These are phyloP conservation scores for Rhizophagus prolifer DNA, from an alignment of 192 early-diverging fungal genomes.

Conservation along the genomic window DNA sequence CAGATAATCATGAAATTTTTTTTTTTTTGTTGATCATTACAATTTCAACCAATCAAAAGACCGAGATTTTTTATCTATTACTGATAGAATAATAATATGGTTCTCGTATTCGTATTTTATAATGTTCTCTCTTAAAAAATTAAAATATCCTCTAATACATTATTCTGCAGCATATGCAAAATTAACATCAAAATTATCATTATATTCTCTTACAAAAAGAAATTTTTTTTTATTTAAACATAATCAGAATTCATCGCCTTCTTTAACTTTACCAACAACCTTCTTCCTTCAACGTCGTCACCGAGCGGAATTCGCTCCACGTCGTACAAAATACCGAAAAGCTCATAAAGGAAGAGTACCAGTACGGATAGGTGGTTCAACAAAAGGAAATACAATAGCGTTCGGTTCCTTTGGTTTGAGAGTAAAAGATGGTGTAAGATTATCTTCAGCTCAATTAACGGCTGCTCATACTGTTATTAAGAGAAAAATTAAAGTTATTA, in stretches of 20 bases:
- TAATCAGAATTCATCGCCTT: not conserved
- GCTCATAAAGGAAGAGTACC: constrained; percentile 87
- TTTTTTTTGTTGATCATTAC: no score
- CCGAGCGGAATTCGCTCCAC: constrained; percentile 72
- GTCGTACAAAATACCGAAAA: constrained; percentile 74
- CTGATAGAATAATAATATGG: no score
- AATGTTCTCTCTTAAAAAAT: not conserved
- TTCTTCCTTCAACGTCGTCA: constrained; percentile 51
- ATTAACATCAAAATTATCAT: not conserved
- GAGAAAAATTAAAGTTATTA: constrained; percentile 83
- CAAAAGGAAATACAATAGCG: constrained; percentile 81
- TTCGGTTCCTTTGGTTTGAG: constrained; percentile 94
- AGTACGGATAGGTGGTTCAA: constrained; percentile 77
- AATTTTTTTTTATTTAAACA: not conserved
- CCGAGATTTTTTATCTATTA: no score
- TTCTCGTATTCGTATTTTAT: not conserved
- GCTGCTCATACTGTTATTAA: constrained; percentile 70
- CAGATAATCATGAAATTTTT: no score
- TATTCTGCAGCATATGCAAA: not conserved
- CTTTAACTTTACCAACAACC: constrained; percentile 21
- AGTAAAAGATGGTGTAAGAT: constrained; percentile 76
- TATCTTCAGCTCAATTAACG: constrained; percentile 83
- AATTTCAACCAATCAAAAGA: no score
- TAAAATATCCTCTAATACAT: not conserved
- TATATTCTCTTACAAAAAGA: not conserved